Evolutionary conservation across 257 asterid genomes (phyloP), one percentile per base, ranked within the genome.

Genomic region (Fraxinus pennsylvanica): DNA sequence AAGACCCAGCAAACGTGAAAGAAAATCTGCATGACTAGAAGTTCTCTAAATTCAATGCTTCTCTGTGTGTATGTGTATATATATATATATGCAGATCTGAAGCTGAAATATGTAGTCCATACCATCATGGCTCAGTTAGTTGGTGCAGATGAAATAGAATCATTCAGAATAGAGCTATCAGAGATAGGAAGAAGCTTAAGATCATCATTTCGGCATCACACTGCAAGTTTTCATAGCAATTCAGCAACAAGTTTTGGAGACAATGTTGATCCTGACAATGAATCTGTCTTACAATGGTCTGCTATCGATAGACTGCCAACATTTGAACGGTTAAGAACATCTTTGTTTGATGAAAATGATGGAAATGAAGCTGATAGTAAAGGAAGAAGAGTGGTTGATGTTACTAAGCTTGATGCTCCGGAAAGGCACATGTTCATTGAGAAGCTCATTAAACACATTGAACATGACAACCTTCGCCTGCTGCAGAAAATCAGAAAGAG

Each of bases 381-480:
- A 47, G 87, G 86, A 19, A 82, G 75, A 50, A 80, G 52, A 72
- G 84, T 83, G 72, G 85, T 85, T 15, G 89, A 89, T 59, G 88
- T 89, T 63, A 81, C 88, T 17, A 87, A 85, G 81, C 84, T 88
- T 39, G 83, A 82, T 25, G 89, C 89, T 19, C 83, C 78, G 13
- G 89, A 85, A 78, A 82, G 80, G 81, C 84, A 71, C 63, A 27
- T 86, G 87, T 76, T 87, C 73, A 84, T 88, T 32, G 88, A 80
- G 72, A 86, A 86, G 83, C 89, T 88, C 50, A 84, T 88, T 43
- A 76, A 81, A 71, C 88, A 88, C 79, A 80, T 84, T 36, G 90
- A 86, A 1, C 86, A 86, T 22, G 91, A 88, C 73, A 88, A 86
- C 71, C 90, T 81, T 39, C 74, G 54, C 17, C 85, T 90, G 71